Evolutionary conservation across 805 yeast species (phyloP).

Genomic region (Candida tallmaniae): DNA sequence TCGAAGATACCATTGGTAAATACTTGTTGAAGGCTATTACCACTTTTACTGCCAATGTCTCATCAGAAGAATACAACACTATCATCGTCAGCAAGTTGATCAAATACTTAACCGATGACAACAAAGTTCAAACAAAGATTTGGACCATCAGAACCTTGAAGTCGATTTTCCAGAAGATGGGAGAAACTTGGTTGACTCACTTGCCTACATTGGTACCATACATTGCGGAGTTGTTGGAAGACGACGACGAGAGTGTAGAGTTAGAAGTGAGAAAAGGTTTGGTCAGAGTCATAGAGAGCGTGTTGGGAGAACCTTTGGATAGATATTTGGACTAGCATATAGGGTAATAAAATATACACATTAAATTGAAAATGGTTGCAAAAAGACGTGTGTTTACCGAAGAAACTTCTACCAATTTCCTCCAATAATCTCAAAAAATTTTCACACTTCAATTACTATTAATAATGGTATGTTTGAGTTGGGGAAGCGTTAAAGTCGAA

Average conservation of each 20-base stretch:
- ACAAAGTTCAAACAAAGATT: conserved; percentile 66
- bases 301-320: conserved; percentile 92
- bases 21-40: conserved; percentile 77
- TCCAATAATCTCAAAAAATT: conserved; percentile 9
- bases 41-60: conserved; percentile 64
- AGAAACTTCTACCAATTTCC: conserved; percentile 12
- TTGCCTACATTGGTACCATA: conserved; percentile 94
- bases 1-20: conserved; percentile 75
- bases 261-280: conserved; percentile 84
- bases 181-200: conserved; percentile 89
- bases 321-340: conserved; percentile 52
- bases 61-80: conserved; percentile 70
- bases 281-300: conserved; percentile 86
- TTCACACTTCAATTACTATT: too few relatives aligned
- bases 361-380: neutral
- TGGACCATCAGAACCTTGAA: conserved; percentile 82
- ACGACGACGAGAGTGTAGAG: conserved; percentile 90
- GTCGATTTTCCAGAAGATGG: conserved; percentile 81
- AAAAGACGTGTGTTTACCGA: conserved; percentile 7
- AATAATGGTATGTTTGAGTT: neutral
- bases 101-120: conserved; percentile 37
- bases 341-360: too few relatives aligned
- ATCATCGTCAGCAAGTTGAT: conserved; percentile 43
- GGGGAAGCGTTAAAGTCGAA: too few relatives aligned
- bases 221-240: conserved; percentile 92